phyloP scores from a whole-genome alignment of 805 yeast genomes.

The Cyberlindnera misumaiensis region DNA sequence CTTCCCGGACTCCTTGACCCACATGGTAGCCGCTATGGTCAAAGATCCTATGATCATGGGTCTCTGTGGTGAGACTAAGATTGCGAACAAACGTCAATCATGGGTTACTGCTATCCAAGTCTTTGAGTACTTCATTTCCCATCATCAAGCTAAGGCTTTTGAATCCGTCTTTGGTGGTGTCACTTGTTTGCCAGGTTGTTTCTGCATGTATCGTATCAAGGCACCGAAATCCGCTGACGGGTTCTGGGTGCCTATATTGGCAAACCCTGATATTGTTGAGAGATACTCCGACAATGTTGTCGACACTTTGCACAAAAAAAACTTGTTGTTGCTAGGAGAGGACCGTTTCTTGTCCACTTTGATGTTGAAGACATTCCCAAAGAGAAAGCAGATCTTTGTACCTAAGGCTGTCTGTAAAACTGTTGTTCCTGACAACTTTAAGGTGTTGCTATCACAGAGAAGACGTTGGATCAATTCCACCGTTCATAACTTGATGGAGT shows the following conservation, averaged over 20 bases:
- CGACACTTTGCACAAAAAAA: conserved; percentile 80
- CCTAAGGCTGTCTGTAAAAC: conserved; percentile 92
- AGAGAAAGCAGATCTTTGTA: conserved; percentile 77
- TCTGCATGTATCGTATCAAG: conserved; percentile 85
- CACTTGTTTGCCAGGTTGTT: conserved; percentile 94
- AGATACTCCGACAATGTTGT: conserved; percentile 82
- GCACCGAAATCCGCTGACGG: conserved; percentile 76
- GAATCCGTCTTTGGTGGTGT: conserved; percentile 95
- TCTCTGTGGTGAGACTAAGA: conserved; percentile 90
- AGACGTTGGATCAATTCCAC: conserved; percentile 97
- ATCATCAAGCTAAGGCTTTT: conserved; percentile 90
- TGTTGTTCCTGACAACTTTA: conserved; percentile 76
- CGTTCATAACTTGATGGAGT: conserved; percentile 85
- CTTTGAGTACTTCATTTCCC: conserved; percentile 87
- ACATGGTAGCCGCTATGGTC: conserved; percentile 86
- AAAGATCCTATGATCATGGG: conserved; percentile 87
- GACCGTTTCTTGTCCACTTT: conserved; percentile 81
- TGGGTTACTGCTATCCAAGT: conserved; percentile 95
- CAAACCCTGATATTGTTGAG: conserved; percentile 91
- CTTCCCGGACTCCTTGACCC: conserved; percentile 80
- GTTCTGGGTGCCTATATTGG: conserved; percentile 88
- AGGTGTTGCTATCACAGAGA: conserved; percentile 79
- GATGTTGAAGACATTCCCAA: conserved; percentile 86
- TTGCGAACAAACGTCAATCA: conserved; percentile 70
- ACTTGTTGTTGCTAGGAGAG: conserved; percentile 79